Base-by-base conservation (phyloP, 2,329 filamentous ascomycete genomes). In the Stagonosporopsis rhizophila region DNA sequence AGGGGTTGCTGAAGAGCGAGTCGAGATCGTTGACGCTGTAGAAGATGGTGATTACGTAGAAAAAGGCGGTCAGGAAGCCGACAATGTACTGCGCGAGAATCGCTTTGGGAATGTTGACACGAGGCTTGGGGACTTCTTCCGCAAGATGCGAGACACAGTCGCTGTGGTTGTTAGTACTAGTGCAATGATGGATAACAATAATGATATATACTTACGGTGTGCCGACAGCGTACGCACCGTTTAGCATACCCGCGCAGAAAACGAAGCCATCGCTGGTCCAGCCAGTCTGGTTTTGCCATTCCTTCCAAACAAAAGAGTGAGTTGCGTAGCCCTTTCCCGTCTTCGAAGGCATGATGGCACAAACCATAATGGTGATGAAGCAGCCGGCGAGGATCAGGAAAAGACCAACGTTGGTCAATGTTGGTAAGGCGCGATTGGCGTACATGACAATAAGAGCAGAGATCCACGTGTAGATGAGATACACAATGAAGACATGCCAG, bases 221-320 rank as follows among this genome's bases (percentile, higher is more conserved):
- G 6, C 87, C 89, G 11, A 90, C 84, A 40, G 85, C 83, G 68
- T 85, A 91, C 3, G 88, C 88, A 11, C 87, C 88, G 64, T 91
- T 91, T 22, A 89, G 78, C 71, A 89, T 87, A 17, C 87, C 87
- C 0, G 84, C 77, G 23, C 88, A 75, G 60, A 89, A 89, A 2
- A 86, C 85, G n/a, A 89, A 83, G 15, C 85, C 85, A 40, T 84
- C 78, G 48, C 77, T 82, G 1, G 60, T 62, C 61, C 77, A 82
- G 0, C 80, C 80, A 0, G 80, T 79, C 49, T 75, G 67, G 52
- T 82, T 82, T n/a, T 63, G 55, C 75, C 78, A 82, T 5, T 81
- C 75, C 11, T 65, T 69, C 79, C 78, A 82, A 0, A 82, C 79
- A 49, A 80, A 81, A 0, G 60, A 62, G 17, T 70, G 74, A 0